Conservation (phyloP, 1,284 basidiomycete genomes). For the Trametes pubescens region DNA sequence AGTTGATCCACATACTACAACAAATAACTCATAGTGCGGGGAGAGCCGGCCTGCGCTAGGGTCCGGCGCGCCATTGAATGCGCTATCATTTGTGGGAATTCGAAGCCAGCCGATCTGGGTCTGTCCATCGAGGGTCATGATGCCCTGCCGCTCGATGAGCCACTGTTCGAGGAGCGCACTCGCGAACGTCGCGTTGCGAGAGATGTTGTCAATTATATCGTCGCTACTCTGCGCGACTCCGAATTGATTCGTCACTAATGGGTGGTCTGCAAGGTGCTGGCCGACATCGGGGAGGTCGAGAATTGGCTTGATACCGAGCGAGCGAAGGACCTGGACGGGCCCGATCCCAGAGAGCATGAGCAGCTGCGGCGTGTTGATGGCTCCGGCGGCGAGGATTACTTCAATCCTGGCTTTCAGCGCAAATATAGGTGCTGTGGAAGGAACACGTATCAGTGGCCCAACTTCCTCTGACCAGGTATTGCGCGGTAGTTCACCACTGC, state of each 20-base stretch:
- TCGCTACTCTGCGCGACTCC: slow-evolving; percentile 30
- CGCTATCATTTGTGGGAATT: slow-evolving; percentile 29
- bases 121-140: slow-evolving; percentile 5
- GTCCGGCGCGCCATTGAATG: slow-evolving; percentile 20
- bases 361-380: slow-evolving; percentile 47
- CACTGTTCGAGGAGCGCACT: slow-evolving; percentile 35
- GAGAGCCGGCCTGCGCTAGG: slow-evolving; percentile 30
- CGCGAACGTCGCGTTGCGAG: slow-evolving; percentile 24
- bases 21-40: slow-evolving; percentile 32
- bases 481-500: slow-evolving; percentile 25
- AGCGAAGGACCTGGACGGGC: slow-evolving; percentile 18
- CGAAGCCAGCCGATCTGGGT: slow-evolving; percentile 39
- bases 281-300: slow-evolving; percentile 47
- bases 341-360: slow-evolving; percentile 39
- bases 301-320: slow-evolving; percentile 39
- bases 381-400: slow-evolving; percentile 45
- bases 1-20: slow-evolving; percentile 23
- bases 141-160: not conserved
- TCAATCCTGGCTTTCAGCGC: slow-evolving; percentile 37
- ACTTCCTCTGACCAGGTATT: too few relatives aligned
- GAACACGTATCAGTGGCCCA: too few relatives aligned
- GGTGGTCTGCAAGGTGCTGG: slow-evolving; percentile 48
- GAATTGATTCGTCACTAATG: slow-evolving; percentile 34
- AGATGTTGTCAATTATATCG: slow-evolving; percentile 36
- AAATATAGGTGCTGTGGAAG: slow-evolving; percentile 24